Base-by-base conservation (phyloP, 768 basidiomycete species). In the Boletus bicolor region DNA sequence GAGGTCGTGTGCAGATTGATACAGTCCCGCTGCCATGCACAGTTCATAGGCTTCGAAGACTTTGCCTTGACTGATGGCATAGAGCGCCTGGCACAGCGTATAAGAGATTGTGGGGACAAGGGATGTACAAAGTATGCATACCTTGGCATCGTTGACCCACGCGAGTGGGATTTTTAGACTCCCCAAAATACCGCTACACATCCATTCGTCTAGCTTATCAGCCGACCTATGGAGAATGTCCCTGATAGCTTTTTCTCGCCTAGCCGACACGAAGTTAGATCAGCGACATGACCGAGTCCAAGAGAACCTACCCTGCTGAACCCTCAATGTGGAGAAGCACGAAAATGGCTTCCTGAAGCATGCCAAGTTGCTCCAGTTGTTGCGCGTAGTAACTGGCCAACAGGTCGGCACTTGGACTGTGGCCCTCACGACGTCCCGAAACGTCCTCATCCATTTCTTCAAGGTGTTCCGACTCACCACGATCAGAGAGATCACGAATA, bases 131-230 rank as follows among this genome's bases (percentile, higher is more conserved):
- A 26, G 15, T 7, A 5, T 26, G 36, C 45, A 72, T 54, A 91
- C 93, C 82, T 90, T 89, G 11, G 93, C 90, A 67, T 95, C 91
- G 38, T 87, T 82, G n/a, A 98, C 80, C 95, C 96, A 99, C 6
- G 82, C 71, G 50, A 82, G 72, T 0, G 97, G 97, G 34, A 98
- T 81, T 60, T 86, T 86, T 32, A 97, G 73, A 64, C 85, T 90
- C 5, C 87, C 86, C 4, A 85, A 78, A 10, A 91, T 74, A 17
- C 87, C 89, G 17, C 84, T 79, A 15, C 78, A 81, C 72, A 81
- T 81, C 87, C 87, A 90, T 49, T 87, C 86, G 62, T 91, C 84
- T 9, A 91, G 67, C 51, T 73, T 79, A 6, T 79, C 73, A 0
- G 85, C 88, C 4, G 81, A 84, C 7, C 94, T 83, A 14, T 81